Evolutionary conservation across 2,329 filamentous ascomycete genomes (phyloP), one percentile per base, ranked within the genome.

Genomic region (Huntiella moniliformis): DNA sequence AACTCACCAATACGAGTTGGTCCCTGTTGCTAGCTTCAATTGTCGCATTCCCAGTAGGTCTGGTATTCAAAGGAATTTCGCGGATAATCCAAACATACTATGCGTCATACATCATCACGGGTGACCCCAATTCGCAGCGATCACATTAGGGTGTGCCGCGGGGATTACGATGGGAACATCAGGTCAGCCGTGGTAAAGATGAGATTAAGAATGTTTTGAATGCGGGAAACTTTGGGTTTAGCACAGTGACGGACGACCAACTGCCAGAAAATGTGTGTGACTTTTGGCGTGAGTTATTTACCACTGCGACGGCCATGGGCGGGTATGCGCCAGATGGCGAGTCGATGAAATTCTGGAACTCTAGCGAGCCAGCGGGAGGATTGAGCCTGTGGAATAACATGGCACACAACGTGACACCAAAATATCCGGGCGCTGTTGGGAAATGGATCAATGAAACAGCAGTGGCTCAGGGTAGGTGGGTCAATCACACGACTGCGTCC

Each of bases 31-130:
- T 58, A 4, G 52, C 51, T 1, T 40, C 52, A 7, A 47, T 58
- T 32, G 51, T 60, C 17, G 51, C 57, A 5, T 56, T 60, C 2
- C 56, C 57, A 12, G 42, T 60, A 1, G 58, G 57, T 13, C 50
- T 59, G 8, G 42, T 62, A 10, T 54, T 60, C 41, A 51, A 54
- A 4, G 58, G 59, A 7, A 55, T 65, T 39, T 58, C 58, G 42
- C 56, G 56, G 8, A 59, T 56, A 1, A 56, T 62, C 53, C 63
- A 66, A 53, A 60, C 57, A 46, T 66, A 66, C 49, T 53, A 65
- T 10, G 56, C 60, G 4, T 61, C 58, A 10, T 65, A 63, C 50
- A 58, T 58, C n/a, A 54, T 57, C 12, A 56, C 55, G 2, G 63
- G 63, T 1, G 55, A 66, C 47, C 64, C 63, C 8, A 66, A 66